Percentiles rank a stretch among this genome's conserved stretches.
These are phyloP conservation scores for Saturnispora halmiae DNA, from an alignment of 805 yeast genomes.

Conservation along the genomic window DNA sequence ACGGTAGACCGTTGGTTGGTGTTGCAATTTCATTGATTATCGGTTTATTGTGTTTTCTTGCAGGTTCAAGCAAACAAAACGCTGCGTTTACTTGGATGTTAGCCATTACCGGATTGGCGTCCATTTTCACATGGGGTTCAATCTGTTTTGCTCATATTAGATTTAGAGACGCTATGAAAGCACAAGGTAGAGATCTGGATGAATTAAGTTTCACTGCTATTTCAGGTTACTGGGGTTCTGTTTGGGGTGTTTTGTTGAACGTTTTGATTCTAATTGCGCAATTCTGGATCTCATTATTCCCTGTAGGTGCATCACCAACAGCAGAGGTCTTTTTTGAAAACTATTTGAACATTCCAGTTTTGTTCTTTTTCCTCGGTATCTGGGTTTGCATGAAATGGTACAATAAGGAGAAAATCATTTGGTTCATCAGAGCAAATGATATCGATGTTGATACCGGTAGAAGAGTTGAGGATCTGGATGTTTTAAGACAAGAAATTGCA, in stretches of 20 bases:
- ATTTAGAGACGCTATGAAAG: conserved; percentile 56
- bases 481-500: conserved; percentile 45
- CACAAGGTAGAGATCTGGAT: conserved; percentile 58
- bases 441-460: conserved; percentile 60
- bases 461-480: conserved; percentile 48
- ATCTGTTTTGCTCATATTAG: conserved; percentile 61
- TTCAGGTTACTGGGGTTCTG: conserved; percentile 60
- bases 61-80: conserved; percentile 48
- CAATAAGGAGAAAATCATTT: conserved; percentile 34
- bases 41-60: conserved; percentile 53
- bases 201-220: conserved; percentile 63
- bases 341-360: conserved; percentile 57
- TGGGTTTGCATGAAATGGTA: conserved; percentile 39
- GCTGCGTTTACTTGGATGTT: conserved; percentile 66
- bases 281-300: conserved; percentile 77
- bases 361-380: conserved; percentile 38
- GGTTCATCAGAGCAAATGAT: conserved; percentile 36
- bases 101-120: conserved; percentile 68
- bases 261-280: conserved; percentile 59
- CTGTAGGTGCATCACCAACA: conserved; percentile 47
- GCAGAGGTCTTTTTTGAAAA: conserved; percentile 55
- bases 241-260: conserved; percentile 50
- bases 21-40: conserved; percentile 43
- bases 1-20: conserved; percentile 72
- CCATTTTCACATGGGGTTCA: conserved; percentile 75